phyloP scores from a whole-genome alignment of 2,329 filamentous ascomycete species.

The Fusarium nanum region DNA sequence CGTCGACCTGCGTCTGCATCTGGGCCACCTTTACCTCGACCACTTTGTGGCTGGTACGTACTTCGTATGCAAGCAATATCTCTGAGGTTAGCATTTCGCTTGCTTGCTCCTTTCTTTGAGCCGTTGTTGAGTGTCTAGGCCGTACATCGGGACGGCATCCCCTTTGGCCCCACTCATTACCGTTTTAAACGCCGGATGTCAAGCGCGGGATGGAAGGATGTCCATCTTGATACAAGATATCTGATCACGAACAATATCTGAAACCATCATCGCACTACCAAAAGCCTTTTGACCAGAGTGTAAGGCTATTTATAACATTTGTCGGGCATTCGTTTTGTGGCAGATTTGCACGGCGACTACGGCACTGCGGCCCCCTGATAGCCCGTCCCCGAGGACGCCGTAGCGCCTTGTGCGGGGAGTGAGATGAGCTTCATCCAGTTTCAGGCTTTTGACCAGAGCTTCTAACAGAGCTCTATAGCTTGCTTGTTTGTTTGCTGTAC shows the following conservation, averaged over 20 bases:
- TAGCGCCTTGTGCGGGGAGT: constrained; percentile 22
- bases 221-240: neutral
- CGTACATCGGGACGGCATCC: constrained; percentile 13
- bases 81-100: neutral
- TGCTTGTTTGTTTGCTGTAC: neutral
- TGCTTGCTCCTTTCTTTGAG: constrained; percentile 19
- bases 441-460: neutral
- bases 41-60: constrained; percentile 21
- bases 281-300: neutral
- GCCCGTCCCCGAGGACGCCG: constrained; percentile 31
- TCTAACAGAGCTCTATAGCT: neutral
- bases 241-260: neutral
- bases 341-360: neutral
- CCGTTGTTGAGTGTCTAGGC: neutral
- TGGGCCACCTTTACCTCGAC: constrained; percentile 12
- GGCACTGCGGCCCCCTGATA: constrained; percentile 20
- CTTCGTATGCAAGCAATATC: constrained; percentile 1
- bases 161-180: constrained; percentile 10
- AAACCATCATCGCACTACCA: neutral
- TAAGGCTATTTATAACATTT: constrained; percentile 5
- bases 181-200: constrained; percentile 21
- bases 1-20: constrained; percentile 9
- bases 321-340: neutral
- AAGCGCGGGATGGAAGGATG: constrained; percentile 5
- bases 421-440: constrained; percentile 5